phyloP scores from a whole-genome alignment of 225 moss, liverwort and hornwort species.

The Ulota crispa region DNA sequence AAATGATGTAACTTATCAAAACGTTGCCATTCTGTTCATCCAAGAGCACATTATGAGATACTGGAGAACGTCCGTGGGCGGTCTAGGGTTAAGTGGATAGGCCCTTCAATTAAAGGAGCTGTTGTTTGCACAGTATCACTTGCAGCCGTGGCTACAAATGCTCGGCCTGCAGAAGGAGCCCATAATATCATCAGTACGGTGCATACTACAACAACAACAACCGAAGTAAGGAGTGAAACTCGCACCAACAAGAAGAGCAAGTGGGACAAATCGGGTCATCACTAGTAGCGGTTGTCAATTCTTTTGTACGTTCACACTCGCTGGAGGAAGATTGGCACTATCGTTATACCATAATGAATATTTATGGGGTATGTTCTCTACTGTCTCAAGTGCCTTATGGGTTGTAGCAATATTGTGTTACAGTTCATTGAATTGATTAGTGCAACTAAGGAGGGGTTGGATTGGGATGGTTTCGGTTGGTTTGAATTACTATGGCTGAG shows the following conservation, averaged over 20 bases:
- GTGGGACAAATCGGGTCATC: slow-evolving; percentile 67
- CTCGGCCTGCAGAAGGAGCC: slow-evolving; percentile 45
- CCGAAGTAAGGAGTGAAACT: slow-evolving; percentile 55
- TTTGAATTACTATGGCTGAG: slow-evolving; percentile 5
- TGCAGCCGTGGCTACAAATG: slow-evolving; percentile 41
- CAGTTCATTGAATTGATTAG: slow-evolving; percentile 12
- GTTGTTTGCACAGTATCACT: slow-evolving; percentile 39
- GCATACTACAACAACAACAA: slow-evolving; percentile 47
- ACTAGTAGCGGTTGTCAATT: slow-evolving; percentile 29
- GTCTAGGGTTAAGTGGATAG: neutral
- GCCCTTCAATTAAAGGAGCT: neutral
- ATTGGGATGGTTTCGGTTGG: neutral
- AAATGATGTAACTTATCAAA: too few species aligned
- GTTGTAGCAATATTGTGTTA: slow-evolving; percentile 27
- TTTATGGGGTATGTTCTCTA: slow-evolving; percentile 35
- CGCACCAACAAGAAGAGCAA: slow-evolving; percentile 66
- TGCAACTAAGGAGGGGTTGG: neutral
- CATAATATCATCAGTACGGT: slow-evolving; percentile 46
- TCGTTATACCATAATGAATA: slow-evolving; percentile 19
- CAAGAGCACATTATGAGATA: too few species aligned
- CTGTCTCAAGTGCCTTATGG: slow-evolving; percentile 29
- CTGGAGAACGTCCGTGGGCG: too few species aligned
- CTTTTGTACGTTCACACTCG: slow-evolving; percentile 26
- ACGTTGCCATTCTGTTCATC: too few species aligned
- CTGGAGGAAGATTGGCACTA: slow-evolving; percentile 28